Base-by-base conservation (phyloP, 257 asterid genomes). In the Fraxinus quadrangulata region DNA sequence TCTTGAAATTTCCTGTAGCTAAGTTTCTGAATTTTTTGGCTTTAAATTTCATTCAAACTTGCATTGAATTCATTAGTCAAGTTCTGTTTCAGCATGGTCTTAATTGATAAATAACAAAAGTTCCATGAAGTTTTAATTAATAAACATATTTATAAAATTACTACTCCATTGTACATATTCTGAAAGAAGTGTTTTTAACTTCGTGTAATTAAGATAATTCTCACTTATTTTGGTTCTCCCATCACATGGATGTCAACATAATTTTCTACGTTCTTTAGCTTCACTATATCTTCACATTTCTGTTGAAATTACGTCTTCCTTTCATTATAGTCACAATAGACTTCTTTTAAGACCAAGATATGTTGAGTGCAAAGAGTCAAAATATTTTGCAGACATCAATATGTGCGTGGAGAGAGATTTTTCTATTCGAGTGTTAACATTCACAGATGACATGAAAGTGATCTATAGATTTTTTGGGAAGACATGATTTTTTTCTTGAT, bases 11-110 rank as follows among this genome's bases (percentile, higher is more conserved):
- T n/a, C 65, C 10, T 17, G 65, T 19, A 19, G 26, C 11, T 54
- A 54, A 6, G n/a, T 19, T 51, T 54, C 11, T 16, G 23, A 13
- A 19, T 19, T 54, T 54, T 59, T 40, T 70, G 37, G 61, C 47
- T 72, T 71, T 75, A 70, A 23, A 73, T 75, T 71, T 70, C 30
- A 39, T 76, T 37, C 51, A 68, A 56, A 59, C 51, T 45, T 37
- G 14, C 26, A 56, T 63, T 73, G 23, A 34, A 40, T 61, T 37
- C 72, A 36, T 24, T 47, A 54, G 45, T 79, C 7, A 71, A 59
- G 77, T 65, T 36, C 59, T 23, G 34, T 34, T 19, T 54, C 61
- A 6, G 77, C 40, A 19, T 49, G 65, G n/a, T 80, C 65, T 45
- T 66, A 23, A n/a, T 67, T 37, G 17, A 40, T 7, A 37, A 72